These are phyloP conservation scores for Apiotrichum mycotoxinovorans DNA, from an alignment of 1,284 basidiomycete species.

Conservation along the genomic window DNA sequence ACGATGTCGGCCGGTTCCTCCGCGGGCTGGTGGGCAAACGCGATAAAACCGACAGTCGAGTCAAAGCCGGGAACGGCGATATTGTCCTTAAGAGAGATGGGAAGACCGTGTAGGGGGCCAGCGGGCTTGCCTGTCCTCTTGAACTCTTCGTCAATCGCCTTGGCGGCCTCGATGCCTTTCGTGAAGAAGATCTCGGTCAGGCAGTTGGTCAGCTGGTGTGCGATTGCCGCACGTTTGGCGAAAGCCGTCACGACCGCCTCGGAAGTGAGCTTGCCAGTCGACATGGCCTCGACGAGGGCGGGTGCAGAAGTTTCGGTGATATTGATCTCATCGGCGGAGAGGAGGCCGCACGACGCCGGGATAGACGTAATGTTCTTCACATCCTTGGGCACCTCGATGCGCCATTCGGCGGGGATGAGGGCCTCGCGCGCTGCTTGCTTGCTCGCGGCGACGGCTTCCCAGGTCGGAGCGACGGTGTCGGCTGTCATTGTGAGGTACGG, in stretches of 20 bases:
- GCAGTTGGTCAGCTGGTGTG: slow-evolving; percentile 64
- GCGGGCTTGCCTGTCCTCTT: slow-evolving; percentile 40
- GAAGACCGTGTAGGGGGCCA: slow-evolving; percentile 53
- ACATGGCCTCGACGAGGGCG: slow-evolving; percentile 27
- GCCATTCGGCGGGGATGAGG: slow-evolving; percentile 60
- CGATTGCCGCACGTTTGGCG: slow-evolving; percentile 71
- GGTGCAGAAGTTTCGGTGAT: slow-evolving; percentile 58
- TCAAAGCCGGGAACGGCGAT: slow-evolving; percentile 37
- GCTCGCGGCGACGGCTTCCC: slow-evolving; percentile 56
- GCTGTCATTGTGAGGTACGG: background rate
- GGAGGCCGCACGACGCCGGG: slow-evolving; percentile 60
- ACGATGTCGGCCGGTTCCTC: slow-evolving; percentile 18
- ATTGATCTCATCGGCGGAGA: slow-evolving; percentile 60
- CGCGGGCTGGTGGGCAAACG: slow-evolving; percentile 9
- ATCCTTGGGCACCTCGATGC: slow-evolving; percentile 19
- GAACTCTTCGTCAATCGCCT: slow-evolving; percentile 47
- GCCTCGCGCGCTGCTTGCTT: slow-evolving; percentile 56
- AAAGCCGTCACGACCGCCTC: slow-evolving; percentile 53
- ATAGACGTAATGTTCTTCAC: slow-evolving; percentile 56
- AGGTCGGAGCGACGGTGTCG: slow-evolving; percentile 28
- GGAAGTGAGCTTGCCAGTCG: slow-evolving; percentile 17
- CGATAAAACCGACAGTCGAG: slow-evolving; percentile 20
- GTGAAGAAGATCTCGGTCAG: slow-evolving; percentile 50
- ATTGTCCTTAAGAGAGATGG: slow-evolving; percentile 45
- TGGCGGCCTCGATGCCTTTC: slow-evolving; percentile 42